These are phyloP conservation scores for Sonneratia caseolaris DNA, from an alignment of 345 rosid genomes.

Conservation along the genomic window DNA sequence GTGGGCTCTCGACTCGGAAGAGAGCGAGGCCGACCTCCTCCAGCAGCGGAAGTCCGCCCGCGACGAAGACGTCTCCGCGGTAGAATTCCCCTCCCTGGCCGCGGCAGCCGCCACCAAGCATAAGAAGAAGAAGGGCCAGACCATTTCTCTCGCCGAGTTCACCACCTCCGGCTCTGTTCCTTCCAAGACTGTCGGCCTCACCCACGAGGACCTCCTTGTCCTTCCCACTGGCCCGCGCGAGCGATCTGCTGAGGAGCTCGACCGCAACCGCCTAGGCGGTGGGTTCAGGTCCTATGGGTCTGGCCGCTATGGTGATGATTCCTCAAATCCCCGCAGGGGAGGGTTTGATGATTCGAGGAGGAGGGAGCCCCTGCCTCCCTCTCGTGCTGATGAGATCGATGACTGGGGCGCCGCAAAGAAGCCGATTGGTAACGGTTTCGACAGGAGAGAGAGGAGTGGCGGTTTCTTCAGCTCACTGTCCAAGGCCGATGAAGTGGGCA, in stretches of 20 bases:
- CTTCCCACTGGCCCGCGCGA: slow-evolving; percentile 93
- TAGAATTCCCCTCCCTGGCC: slow-evolving; percentile 15
- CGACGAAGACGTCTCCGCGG: slow-evolving; percentile 6
- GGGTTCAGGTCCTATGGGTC: slow-evolving; percentile 50
- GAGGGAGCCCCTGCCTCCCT: slow-evolving; percentile 48
- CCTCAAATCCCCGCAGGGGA: slow-evolving; percentile 30
- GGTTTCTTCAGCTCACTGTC: slow-evolving; percentile 71
- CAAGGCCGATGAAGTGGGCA: slow-evolving; percentile 79
- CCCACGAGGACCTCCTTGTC: slow-evolving; percentile 42
- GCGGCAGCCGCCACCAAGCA: slow-evolving; percentile 53
- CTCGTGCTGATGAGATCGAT: slow-evolving; percentile 88
- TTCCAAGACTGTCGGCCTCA: slow-evolving; percentile 26
- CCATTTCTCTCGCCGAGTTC: slow-evolving; percentile 62
- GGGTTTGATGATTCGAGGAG: slow-evolving; percentile 26
- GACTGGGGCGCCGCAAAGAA: slow-evolving; percentile 79
- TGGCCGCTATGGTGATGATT: slow-evolving; percentile 43
- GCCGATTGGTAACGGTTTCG: slow-evolving; percentile 41
- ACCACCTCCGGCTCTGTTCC: slow-evolving; percentile 22
- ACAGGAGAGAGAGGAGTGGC: slow-evolving; percentile 44
- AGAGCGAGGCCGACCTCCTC: slow-evolving; percentile 60
- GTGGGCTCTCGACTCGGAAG: slow-evolving; percentile 90
- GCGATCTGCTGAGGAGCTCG: slow-evolving; percentile 81
- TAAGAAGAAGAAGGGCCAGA: slow-evolving; percentile 69
- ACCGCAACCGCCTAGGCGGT: slow-evolving; percentile 61
- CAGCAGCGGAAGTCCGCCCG: slow-evolving; percentile 25